phyloP scores from a whole-genome alignment of 225 moss, liverwort and hornwort genomes.

The Sphagnum contortum region DNA sequence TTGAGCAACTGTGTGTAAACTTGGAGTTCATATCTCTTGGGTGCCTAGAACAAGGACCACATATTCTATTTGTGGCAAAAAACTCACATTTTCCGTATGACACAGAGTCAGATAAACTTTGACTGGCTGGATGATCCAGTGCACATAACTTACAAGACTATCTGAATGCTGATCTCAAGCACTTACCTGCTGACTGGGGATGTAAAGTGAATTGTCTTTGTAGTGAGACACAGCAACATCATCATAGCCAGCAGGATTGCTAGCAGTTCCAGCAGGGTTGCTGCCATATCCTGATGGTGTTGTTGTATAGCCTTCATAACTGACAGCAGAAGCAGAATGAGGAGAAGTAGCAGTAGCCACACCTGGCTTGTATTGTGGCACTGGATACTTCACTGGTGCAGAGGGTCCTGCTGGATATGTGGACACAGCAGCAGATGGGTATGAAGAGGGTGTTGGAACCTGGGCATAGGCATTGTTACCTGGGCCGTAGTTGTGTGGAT shows the following conservation, averaged over 20 bases:
- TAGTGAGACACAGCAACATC: slow-evolving; percentile 50
- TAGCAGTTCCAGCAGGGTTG: slow-evolving; percentile 46
- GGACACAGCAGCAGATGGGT: slow-evolving; percentile 46
- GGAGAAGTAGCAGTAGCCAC: slow-evolving; percentile 31
- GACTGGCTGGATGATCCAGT: no score
- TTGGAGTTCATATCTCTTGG: no score
- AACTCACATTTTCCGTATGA: no score
- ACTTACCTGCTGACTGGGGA: slow-evolving; percentile 68
- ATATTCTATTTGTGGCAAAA: no score
- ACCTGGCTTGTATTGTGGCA: slow-evolving; percentile 27
- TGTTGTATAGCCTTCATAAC: slow-evolving; percentile 60
- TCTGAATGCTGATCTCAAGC: no score
- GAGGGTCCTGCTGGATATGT: slow-evolving; percentile 38
- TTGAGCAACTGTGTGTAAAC: no score
- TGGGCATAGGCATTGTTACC: slow-evolving; percentile 66
- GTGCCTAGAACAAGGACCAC: no score
- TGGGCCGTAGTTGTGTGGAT: slow-evolving; percentile 69
- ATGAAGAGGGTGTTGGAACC: slow-evolving; percentile 54
- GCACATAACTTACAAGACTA: no score
- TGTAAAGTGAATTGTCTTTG: slow-evolving; percentile 68
- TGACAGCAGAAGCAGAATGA: slow-evolving; percentile 52
- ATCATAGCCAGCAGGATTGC: slow-evolving; percentile 48
- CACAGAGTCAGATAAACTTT: no score
- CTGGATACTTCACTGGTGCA: slow-evolving; percentile 53
- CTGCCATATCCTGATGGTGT: slow-evolving; percentile 51